Base-by-base conservation (phyloP, 768 basidiomycete genomes). In the Pulveroboletus sp. region DNA sequence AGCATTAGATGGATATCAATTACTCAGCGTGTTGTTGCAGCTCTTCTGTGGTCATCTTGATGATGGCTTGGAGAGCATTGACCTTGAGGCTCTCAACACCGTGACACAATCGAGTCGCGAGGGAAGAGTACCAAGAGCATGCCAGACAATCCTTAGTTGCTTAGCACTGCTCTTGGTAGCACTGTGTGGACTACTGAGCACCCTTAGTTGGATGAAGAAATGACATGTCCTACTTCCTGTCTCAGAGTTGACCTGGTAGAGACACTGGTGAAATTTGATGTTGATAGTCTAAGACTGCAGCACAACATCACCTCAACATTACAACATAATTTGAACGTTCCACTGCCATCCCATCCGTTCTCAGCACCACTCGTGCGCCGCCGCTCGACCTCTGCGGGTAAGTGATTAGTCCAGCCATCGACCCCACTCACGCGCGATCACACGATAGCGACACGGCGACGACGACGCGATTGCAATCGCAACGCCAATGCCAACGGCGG, bases 1-100 rank as follows among this genome's bases (percentile, higher is more conserved):
- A 3, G 69, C 72, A 41, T 72, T 93, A 17, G 92, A 94, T 52
- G 92, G 92, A 23, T 68, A 74, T 8, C 77, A 83, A 55, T 69
- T 86, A 17, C 71, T 90, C 9, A 62, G 59, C 9, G 59, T 55
- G 23, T 47, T 69, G 31, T 47, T 69, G 12, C 65, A 71, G 26
- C 43, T 69, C 7, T 43, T 52, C 9, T 58, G 16, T 20, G 24
- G 40, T 32, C 46, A 47, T 40, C 24, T 31, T 6, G 26, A 39
- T n/a, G 42, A 36, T 23, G 37, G 41, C 7, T 13, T 40, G 35
- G 48, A 50, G 32, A 45, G 16, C 0, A 19, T 65, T 1, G 66
- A 68, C 37, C 40, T 63, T 0, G 66, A 68, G 32, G 58, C 51
- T 27, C 45, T 55, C 22, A 39, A 41, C 23, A 49, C 17, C 26